A percentile compares a stretch with the other conserved stretches of the same genome.
Conservation (phyloP, 441 rosid genomes). For the Pelargonium hybrid region DNA sequence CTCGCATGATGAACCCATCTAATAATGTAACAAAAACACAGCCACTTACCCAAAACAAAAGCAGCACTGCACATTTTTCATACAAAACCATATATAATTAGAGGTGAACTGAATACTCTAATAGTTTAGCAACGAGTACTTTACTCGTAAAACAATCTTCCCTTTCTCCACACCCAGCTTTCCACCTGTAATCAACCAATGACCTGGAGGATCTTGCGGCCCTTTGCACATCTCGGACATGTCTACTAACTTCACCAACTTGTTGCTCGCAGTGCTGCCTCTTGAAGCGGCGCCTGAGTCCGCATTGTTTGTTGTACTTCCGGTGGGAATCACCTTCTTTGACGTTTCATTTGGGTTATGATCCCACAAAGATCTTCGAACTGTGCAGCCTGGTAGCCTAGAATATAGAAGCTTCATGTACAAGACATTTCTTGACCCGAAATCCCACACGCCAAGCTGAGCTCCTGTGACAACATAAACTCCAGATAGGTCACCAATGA, state of each 20-base stretch:
- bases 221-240: conserved; percentile 56
- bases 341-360: conserved; percentile 49
- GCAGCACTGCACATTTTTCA: conserved; percentile 3
- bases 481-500: conserved; percentile 71
- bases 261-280: conserved; percentile 16
- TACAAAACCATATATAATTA: not conserved
- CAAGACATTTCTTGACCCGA: conserved; percentile 59
- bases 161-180: conserved; percentile 73
- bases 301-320: not conserved
- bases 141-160: conserved; percentile 55
- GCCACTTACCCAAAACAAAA: not conserved
- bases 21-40: not conserved
- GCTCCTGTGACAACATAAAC: conserved; percentile 72
- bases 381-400: conserved; percentile 67
- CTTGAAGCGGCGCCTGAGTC: too few relatives aligned
- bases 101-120: conserved; percentile 4
- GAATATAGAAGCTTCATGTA: conserved; percentile 60
- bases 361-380: conserved; percentile 72
- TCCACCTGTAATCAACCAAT: conserved; percentile 79
- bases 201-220: conserved; percentile 63
- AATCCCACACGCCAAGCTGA: conserved; percentile 71
- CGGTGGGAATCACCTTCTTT: conserved; percentile 18
- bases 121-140: conserved; percentile 66
- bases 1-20: too few relatives aligned
- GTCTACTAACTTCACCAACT: conserved; percentile 55